Conservation (phyloP, 768 basidiomycete genomes). For the Russula olivacea region DNA sequence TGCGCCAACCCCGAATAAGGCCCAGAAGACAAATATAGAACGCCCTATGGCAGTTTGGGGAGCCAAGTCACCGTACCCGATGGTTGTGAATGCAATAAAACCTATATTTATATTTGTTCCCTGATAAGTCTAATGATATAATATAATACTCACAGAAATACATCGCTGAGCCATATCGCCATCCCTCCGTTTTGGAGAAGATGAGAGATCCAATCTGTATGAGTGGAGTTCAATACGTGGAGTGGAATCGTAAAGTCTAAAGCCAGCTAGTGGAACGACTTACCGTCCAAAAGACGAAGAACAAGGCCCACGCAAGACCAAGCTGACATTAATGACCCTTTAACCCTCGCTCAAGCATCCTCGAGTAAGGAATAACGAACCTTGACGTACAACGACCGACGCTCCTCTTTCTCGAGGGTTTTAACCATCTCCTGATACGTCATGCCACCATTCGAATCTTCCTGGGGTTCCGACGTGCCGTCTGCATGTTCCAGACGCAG, state of each 20-base stretch:
- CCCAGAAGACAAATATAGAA: constrained; percentile 74
- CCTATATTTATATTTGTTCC: constrained; percentile 36
- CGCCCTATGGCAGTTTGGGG: constrained; percentile 65
- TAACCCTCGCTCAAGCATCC: no score
- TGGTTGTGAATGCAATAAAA: constrained; percentile 66
- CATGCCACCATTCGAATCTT: constrained; percentile 6
- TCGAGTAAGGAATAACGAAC: constrained; percentile 29
- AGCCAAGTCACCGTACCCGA: constrained; percentile 66
- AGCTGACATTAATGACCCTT: constrained; percentile 30
- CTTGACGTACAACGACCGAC: constrained; percentile 51
- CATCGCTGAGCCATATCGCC: constrained; percentile 55
- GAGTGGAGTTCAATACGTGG: background rate
- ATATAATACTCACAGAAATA: constrained; percentile 58
- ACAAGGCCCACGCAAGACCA: constrained; percentile 49
- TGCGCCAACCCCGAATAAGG: constrained; percentile 65
- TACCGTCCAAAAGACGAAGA: constrained; percentile 77
- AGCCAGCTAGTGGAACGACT: constrained; percentile 23
- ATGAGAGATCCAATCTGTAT: constrained; percentile 61
- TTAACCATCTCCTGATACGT: constrained; percentile 25
- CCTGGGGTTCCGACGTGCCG: background rate
- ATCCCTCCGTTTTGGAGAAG: constrained; percentile 63
- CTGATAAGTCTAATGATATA: background rate
- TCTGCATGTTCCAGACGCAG: background rate
- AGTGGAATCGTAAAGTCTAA: background rate
- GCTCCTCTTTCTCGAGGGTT: constrained; percentile 36